phyloP scores from a whole-genome alignment of 2,329 filamentous ascomycete genomes.

The Xylaria sp. region DNA sequence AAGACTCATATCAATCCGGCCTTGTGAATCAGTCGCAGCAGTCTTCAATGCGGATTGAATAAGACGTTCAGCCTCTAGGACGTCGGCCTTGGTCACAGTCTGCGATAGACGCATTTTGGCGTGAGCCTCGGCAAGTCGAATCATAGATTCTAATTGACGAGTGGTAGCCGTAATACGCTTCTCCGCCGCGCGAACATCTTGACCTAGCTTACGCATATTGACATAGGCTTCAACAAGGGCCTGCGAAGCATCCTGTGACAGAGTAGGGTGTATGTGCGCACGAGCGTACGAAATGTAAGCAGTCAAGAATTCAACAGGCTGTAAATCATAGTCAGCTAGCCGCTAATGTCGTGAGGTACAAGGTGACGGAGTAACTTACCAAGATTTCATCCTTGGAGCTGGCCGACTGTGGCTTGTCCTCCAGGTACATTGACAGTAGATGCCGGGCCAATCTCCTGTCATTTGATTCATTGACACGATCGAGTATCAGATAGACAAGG shows the following conservation, averaged over 20 bases:
- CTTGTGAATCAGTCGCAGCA: conserved; percentile 90
- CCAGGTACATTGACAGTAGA: conserved; percentile 93
- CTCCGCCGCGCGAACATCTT: conserved; percentile 84
- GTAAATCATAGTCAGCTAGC: conserved; percentile 37
- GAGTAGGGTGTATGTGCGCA: conserved; percentile 79
- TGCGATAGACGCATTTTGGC: conserved; percentile 92
- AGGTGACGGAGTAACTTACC: conserved; percentile 56
- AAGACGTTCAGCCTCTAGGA: conserved; percentile 86
- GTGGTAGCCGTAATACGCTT: conserved; percentile 98
- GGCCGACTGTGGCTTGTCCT: conserved; percentile 90
- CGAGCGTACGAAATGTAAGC: conserved; percentile 97
- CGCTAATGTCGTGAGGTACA: neutral
- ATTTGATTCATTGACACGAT: conserved; percentile 87
- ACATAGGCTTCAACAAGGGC: conserved; percentile 89
- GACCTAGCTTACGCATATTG: conserved; percentile 91
- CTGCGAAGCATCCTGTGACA: conserved; percentile 79
- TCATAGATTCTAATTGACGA: conserved; percentile 97
- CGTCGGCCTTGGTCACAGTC: conserved; percentile 80
- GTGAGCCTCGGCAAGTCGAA: conserved; percentile 92
- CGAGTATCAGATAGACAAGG: conserved; percentile 93
- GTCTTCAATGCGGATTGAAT: conserved; percentile 96
- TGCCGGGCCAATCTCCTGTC: conserved; percentile 91
- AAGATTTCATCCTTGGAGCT: conserved; percentile 76
- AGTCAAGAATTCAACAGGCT: conserved; percentile 95
- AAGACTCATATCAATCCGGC: conserved; percentile 95